These are phyloP conservation scores for Ilyonectria destructans DNA, from an alignment of 2,329 filamentous ascomycete species.

Conservation along the genomic window DNA sequence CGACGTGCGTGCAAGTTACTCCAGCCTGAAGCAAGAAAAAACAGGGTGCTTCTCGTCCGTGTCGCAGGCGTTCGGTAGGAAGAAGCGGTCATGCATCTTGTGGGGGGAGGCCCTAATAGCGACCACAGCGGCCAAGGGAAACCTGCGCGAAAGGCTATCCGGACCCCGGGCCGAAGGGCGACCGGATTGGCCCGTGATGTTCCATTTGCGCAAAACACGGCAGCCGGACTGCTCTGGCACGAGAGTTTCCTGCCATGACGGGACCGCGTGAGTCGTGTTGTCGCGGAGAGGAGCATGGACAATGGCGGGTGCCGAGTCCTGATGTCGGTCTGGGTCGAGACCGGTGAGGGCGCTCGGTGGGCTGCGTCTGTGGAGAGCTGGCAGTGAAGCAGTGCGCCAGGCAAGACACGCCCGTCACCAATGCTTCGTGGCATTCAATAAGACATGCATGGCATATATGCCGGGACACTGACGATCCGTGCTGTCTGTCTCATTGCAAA, in stretches of 20 bases:
- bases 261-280: neutral
- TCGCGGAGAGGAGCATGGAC: neutral
- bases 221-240: neutral
- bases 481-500: neutral
- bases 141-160: constrained; percentile 14
- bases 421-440: constrained; percentile 14
- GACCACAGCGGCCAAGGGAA: neutral
- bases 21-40: neutral
- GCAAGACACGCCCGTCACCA: constrained; percentile 5
- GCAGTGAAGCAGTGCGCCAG: neutral
- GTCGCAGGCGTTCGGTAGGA: no score
- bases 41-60: neutral
- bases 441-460: constrained; percentile 12
- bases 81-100: no score
- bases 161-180: constrained; percentile 12
- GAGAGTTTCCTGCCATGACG: neutral
- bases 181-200: constrained; percentile 6
- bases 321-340: neutral
- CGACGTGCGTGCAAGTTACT: constrained; percentile 31
- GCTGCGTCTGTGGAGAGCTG: constrained; percentile 4
- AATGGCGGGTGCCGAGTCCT: neutral
- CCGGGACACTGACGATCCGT: neutral
- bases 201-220: neutral
- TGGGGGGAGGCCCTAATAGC: no score
- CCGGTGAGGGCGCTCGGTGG: constrained; percentile 22